These are phyloP conservation scores for Diaporthe australafricana DNA, from an alignment of 2,329 filamentous ascomycete genomes.

Conservation along the genomic window DNA sequence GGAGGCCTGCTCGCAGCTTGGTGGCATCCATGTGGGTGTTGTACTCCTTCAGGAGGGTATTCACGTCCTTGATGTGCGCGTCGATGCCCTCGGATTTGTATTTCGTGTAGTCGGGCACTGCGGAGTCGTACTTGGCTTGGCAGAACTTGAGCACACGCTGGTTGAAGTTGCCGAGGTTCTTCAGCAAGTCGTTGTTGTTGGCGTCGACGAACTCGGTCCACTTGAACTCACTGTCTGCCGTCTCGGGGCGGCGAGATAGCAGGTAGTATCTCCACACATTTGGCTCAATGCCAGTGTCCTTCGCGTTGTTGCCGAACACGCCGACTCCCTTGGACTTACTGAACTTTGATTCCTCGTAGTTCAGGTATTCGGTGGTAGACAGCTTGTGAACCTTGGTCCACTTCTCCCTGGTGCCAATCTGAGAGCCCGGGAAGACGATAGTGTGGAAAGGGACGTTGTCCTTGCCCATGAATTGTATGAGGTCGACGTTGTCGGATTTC, in stretches of 20 bases:
- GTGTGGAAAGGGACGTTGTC: conserved; percentile 87
- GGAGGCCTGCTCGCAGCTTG: conserved; percentile 75
- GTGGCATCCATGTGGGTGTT: conserved; percentile 76
- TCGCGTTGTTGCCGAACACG: conserved; percentile 91
- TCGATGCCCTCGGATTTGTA: conserved; percentile 66
- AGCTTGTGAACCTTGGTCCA: conserved; percentile 94
- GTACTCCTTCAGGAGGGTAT: conserved; percentile 75
- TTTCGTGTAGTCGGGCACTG: conserved; percentile 60
- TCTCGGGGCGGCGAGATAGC: conserved; percentile 78
- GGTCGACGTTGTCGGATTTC: conserved; percentile 86
- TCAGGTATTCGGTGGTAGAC: conserved; percentile 89
- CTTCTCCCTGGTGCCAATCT: conserved; percentile 84
- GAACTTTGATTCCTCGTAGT: conserved; percentile 92
- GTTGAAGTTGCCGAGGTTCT: conserved; percentile 71
- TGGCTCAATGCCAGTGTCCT: conserved; percentile 84
- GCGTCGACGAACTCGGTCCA: conserved; percentile 77
- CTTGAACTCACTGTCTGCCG: conserved; percentile 79
- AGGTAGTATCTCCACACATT: conserved; percentile 85
- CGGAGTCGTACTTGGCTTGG: conserved; percentile 57
- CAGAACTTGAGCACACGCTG: conserved; percentile 73
- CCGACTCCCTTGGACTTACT: conserved; percentile 90
- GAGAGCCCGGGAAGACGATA: conserved; percentile 89
- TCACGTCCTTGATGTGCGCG: conserved; percentile 71
- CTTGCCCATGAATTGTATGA: conserved; percentile 98
- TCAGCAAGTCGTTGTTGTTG: conserved; percentile 79